Conservation (phyloP, 2,329 filamentous ascomycete species). For the Ceratocystis colombiana region DNA sequence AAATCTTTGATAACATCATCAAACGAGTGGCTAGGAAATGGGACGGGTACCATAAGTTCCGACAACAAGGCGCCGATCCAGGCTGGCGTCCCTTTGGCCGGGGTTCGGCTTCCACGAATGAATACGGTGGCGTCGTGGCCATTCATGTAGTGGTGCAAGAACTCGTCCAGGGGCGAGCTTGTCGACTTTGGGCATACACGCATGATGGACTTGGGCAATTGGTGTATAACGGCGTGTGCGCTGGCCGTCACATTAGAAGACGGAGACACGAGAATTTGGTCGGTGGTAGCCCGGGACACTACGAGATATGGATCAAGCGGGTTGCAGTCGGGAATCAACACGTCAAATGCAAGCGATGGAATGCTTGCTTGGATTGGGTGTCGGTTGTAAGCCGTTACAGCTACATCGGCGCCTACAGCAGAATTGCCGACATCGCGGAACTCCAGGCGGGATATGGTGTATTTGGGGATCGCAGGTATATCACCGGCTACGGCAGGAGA, state of each 20-base stretch:
- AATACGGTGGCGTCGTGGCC: constrained; percentile 71
- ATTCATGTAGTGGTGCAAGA: constrained; percentile 72
- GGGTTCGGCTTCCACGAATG: constrained; percentile 64
- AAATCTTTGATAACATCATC: constrained; percentile 82
- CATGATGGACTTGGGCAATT: constrained; percentile 64
- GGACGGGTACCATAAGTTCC: constrained; percentile 72
- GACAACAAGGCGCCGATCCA: constrained; percentile 77
- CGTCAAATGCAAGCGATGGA: constrained; percentile 71
- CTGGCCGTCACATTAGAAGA: constrained; percentile 56
- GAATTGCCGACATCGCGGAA: constrained; percentile 61
- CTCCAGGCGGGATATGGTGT: constrained; percentile 71
- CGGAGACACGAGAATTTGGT: constrained; percentile 56
- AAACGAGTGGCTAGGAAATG: constrained; percentile 71
- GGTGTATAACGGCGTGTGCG: constrained; percentile 59
- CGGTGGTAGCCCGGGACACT: constrained; percentile 65
- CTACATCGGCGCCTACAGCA: constrained; percentile 71
- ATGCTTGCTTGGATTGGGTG: constrained; percentile 69
- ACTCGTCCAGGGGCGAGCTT: constrained; percentile 71
- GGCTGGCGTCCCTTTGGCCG: constrained; percentile 54
- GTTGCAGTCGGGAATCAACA: constrained; percentile 74
- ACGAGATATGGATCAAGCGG: constrained; percentile 61
- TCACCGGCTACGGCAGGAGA: constrained; percentile 45
- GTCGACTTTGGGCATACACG: constrained; percentile 63
- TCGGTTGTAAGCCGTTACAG: constrained; percentile 60
- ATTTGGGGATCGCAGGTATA: constrained; percentile 66